Evolutionary conservation across 495 filamentous ascomycete species (phyloP), one percentile per base, ranked within the genome.

Genomic region (Corynascus novoguineensis): DNA sequence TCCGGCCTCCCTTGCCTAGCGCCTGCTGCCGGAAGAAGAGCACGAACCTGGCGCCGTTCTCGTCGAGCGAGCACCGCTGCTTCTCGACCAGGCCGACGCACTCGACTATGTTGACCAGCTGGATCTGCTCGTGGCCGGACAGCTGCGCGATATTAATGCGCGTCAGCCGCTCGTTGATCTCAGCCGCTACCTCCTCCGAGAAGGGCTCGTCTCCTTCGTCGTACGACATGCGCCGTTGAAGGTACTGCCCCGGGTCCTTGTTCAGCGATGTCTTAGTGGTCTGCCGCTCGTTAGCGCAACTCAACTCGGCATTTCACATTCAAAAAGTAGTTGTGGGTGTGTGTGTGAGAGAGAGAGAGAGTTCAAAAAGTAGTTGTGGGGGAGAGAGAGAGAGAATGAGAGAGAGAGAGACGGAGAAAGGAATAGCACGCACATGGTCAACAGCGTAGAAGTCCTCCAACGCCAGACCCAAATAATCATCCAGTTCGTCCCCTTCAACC

Each of bases 1-100:
- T 75, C 64, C 84, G 79, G 27, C 78, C n/a, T n/a, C n/a, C 76
- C 69, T 80, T 86, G 29, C 85, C 80, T 34, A 97, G 74, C 53
- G 84, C 86, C 67, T 93, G 85, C 59, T 95, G 89, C 15, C 88
- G 80, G 74, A 95, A 95, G 69, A 93, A 95, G 24, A 96, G 76
- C 70, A 96, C 80, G 70, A 89, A 97, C 35, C 88, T 81, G n/a
- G 88, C 86, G 11, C 88, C 92, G 68, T 95, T 96, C 63, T 89
- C 88, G 69, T 97, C 92, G 74, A 96, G 89, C 14, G 92, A 95
- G 4, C 91, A 81, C 37, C 89, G 80, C 65, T 97, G 89, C 70
- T 92, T 90, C 62, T 92, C 89, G 0, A 95, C 91, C 14, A 88
- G 82, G 9, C 88, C 88, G 44, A 89, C 82, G 58, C 92, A 96